A percentile compares a stretch with the other conserved stretches of the same genome.
Evolutionary conservation across 2,329 filamentous ascomycete genomes (phyloP).

Genomic region (Alternaria incomplexa): DNA sequence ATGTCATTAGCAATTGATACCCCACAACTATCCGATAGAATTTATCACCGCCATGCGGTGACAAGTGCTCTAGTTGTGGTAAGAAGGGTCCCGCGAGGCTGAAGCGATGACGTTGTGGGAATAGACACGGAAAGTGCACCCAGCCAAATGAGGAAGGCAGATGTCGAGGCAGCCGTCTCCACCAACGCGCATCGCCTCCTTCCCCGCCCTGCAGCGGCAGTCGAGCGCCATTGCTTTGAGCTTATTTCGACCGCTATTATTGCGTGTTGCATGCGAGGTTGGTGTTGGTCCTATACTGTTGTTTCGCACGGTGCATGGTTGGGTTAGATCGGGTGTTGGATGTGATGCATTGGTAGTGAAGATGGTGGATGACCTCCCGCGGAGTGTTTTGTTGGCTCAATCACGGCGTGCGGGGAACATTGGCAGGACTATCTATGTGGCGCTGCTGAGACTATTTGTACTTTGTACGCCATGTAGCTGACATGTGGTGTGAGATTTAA

Average conservation of each 20-base stretch:
- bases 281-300: not conserved
- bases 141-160: constrained; percentile 30
- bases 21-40: not conserved
- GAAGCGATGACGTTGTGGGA: not conserved
- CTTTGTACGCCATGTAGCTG: not conserved
- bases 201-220: constrained; percentile 25
- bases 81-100: not conserved
- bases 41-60: not conserved
- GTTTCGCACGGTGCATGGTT: not conserved
- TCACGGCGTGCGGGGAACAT: not conserved
- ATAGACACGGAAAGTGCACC: not conserved
- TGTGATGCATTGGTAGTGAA: not conserved
- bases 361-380: not conserved
- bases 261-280: not conserved
- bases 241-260: constrained; percentile 25
- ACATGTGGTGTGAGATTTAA: not conserved
- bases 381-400: not conserved
- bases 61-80: not conserved
- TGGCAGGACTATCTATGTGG: not conserved
- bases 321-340: not conserved
- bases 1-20: not conserved
- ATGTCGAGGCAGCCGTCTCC: constrained; percentile 22
- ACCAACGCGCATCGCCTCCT: constrained; percentile 26
- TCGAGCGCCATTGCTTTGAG: constrained; percentile 25
- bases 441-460: not conserved